Base-by-base conservation (phyloP, 2,329 filamentous ascomycete species). In the Diaporthe citrichinensis region DNA sequence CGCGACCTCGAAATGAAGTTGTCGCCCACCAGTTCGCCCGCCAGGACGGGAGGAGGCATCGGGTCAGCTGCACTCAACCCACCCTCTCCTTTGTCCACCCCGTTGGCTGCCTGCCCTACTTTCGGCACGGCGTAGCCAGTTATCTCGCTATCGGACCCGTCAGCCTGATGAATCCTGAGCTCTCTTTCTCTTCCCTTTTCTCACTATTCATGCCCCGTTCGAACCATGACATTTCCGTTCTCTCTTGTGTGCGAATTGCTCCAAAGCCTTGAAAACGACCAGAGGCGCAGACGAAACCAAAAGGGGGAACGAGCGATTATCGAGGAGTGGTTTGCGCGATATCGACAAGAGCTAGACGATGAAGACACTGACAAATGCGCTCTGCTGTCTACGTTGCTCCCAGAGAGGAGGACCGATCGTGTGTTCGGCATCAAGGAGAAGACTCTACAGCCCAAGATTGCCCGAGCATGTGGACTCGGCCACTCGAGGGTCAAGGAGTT, bases 381-480 rank as follows among this genome's bases (percentile, higher is more conserved):
- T 3, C 84, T 98, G 1, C 86, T 98, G 0, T 96, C 94, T 1
- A 92, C 93, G 3, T 84, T 98, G 0, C 89, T 97, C 0, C 95
- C 95, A 0, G 92, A 95, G 77, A 92, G 89, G 78, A 89, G 95
- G 72, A 92, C 91, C 3, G 95, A 98, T 81, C 90, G 95, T 39
- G 94, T 96, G 2, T 98, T 96, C 81, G 89, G 88, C 51, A 87
- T 98, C 1, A 91, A 94, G 80, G 86, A 90, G 8, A 81, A 85
- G 12, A 87, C 86, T 0, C 86, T 98, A 0, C 90, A 92, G 74
- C 90, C 88, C 71, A 89, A 94, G n/a, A 87, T 98, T 23, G 90
- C 88, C 4, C 90, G 92, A 44, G 90, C 91, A 28, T 86, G 96
- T n/a, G 83, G 88, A 6, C 87, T 98, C 34, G 92, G 93, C 1